phyloP scores from a whole-genome alignment of 495 filamentous ascomycete species.

The Cercophora samala region DNA sequence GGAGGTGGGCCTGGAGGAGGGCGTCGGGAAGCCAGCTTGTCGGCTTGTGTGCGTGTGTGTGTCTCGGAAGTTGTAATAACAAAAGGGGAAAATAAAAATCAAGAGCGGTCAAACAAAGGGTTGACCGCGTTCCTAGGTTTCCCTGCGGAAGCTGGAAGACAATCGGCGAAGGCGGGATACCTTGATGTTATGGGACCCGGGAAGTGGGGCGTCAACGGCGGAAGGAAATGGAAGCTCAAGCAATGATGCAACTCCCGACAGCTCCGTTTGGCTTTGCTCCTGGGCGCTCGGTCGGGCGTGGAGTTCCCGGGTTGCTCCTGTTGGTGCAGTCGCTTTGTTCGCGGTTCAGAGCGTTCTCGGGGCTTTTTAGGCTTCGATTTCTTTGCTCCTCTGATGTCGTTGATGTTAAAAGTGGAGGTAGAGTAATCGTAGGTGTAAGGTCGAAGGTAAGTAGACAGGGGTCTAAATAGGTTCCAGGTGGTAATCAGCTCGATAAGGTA shows the following conservation, averaged over 20 bases:
- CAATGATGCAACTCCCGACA: background rate
- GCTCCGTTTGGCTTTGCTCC: background rate
- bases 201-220: no score
- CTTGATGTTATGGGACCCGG: background rate
- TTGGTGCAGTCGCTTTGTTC: background rate
- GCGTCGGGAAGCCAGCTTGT: constrained; percentile 16
- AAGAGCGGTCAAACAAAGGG: no score
- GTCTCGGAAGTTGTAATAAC: background rate
- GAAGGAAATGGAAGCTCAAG: background rate
- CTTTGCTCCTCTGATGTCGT: background rate
- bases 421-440: background rate
- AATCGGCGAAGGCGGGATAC: background rate
- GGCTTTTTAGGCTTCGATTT: background rate
- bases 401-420: background rate
- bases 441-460: background rate
- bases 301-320: background rate
- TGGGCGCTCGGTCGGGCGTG: background rate
- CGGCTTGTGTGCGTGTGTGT: background rate
- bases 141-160: background rate
- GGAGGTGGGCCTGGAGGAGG: constrained; percentile 1
- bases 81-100: background rate
- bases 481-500: background rate
- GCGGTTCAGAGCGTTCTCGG: background rate
- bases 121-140: background rate
- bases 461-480: background rate